A percentile compares a stretch with the other conserved stretches of the same genome.
Evolutionary conservation across 2,329 filamentous ascomycete species (phyloP).

Genomic region (Verticillium nubilum): DNA sequence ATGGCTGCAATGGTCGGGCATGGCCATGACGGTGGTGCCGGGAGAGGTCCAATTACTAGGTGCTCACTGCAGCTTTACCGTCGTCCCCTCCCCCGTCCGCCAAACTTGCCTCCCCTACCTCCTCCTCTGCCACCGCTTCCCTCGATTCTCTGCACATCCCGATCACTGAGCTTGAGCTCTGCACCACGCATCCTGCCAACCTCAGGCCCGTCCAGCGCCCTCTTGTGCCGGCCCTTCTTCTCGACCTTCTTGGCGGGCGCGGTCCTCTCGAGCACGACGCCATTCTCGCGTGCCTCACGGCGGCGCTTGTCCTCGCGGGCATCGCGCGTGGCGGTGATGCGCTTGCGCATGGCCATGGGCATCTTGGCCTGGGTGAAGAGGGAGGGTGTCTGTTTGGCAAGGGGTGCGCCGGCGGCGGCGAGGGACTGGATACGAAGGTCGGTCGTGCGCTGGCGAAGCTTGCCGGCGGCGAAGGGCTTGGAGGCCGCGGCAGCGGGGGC

Average conservation of each 20-base stretch:
- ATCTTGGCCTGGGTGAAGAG: slow-evolving; percentile 77
- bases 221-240: slow-evolving; percentile 39
- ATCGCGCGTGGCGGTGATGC: slow-evolving; percentile 66
- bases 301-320: slow-evolving; percentile 66
- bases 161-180: slow-evolving; percentile 70
- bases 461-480: slow-evolving; percentile 51
- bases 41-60: not conserved
- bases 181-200: slow-evolving; percentile 79
- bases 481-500: slow-evolving; percentile 28
- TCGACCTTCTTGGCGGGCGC: slow-evolving; percentile 18
- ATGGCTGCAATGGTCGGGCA: not conserved
- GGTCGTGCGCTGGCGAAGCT: slow-evolving; percentile 72
- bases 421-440: slow-evolving; percentile 80
- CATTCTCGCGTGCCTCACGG: slow-evolving; percentile 80
- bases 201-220: slow-evolving; percentile 66
- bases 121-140: slow-evolving; percentile 31
- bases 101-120: slow-evolving; percentile 24
- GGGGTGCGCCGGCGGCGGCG: slow-evolving; percentile 32
- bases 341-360: slow-evolving; percentile 81
- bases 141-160: slow-evolving; percentile 69
- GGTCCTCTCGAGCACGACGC: slow-evolving; percentile 72
- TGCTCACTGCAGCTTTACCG: slow-evolving; percentile 13
- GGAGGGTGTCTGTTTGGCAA: slow-evolving; percentile 42
- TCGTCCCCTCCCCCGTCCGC: slow-evolving; percentile 33
- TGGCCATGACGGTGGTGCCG: not conserved